Conservation (phyloP, 108 stramenopile species). For the Poteriospumella lacustris region DNA sequence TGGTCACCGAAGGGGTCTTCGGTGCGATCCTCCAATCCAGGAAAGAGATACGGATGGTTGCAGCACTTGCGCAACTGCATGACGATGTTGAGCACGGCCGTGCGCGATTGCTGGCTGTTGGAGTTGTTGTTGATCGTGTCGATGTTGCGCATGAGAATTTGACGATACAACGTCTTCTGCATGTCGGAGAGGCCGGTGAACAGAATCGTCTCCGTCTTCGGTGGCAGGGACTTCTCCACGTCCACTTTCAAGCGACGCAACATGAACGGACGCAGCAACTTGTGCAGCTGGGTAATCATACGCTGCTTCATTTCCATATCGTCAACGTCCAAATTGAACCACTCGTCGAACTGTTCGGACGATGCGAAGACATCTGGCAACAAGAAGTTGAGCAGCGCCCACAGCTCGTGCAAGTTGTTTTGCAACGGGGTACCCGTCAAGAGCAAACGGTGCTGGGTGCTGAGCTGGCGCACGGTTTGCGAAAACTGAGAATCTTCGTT, state of each 20-base stretch:
- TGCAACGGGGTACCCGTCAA: slow-evolving; percentile 95
- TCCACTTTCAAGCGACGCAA: slow-evolving; percentile 80
- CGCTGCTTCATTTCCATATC: slow-evolving; percentile 61
- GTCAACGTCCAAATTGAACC: slow-evolving; percentile 72
- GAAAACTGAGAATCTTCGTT: slow-evolving; percentile 83
- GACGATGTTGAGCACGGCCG: slow-evolving; percentile 65
- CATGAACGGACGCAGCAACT: slow-evolving; percentile 85
- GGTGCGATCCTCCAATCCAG: slow-evolving; percentile 76
- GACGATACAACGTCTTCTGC: slow-evolving; percentile 76
- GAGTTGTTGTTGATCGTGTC: slow-evolving; percentile 59
- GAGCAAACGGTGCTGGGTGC: slow-evolving; percentile 75
- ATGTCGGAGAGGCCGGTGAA: slow-evolving; percentile 58
- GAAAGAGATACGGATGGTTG: slow-evolving; percentile 97
- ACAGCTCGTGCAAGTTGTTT: slow-evolving; percentile 93
- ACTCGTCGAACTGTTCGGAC: slow-evolving; percentile 65
- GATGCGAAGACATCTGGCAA: slow-evolving; percentile 89
- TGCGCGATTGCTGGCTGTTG: slow-evolving; percentile 73
- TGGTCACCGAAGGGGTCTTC: slow-evolving; percentile 53
- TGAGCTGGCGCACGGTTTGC: slow-evolving; percentile 64
- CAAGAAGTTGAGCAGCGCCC: slow-evolving; percentile 90
- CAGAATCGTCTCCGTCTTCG: slow-evolving; percentile 88
- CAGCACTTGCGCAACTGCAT: slow-evolving; percentile 99
- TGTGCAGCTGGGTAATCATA: slow-evolving; percentile 77
- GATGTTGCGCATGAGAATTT: slow-evolving; percentile 61
- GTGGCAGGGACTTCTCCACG: slow-evolving; percentile 87